phyloP scores from a whole-genome alignment of 108 stramenopile species.

The Nannochloropsis granulata region DNA sequence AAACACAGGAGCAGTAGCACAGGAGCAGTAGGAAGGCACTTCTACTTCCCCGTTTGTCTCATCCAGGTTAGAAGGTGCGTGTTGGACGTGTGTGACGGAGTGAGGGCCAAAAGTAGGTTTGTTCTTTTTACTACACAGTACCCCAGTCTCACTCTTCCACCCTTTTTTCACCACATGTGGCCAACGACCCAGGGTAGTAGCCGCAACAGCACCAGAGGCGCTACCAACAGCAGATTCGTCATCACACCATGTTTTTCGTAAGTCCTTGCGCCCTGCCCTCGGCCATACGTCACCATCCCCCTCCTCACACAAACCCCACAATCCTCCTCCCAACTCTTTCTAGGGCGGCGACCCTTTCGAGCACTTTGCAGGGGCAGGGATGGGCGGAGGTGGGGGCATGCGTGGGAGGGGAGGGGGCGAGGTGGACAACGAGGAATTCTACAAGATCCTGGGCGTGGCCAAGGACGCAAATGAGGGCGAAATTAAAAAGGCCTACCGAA shows the following conservation, averaged over 20 bases:
- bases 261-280: background rate
- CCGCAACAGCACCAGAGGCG: too few species aligned
- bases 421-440: conserved; percentile 35
- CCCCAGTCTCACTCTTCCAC: too few species aligned
- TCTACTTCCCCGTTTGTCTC: too few species aligned
- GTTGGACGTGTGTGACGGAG: too few species aligned
- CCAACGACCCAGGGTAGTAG: too few species aligned
- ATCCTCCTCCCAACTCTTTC: background rate
- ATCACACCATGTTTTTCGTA: background rate
- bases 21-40: too few species aligned
- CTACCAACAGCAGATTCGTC: too few species aligned
- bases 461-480: conserved; percentile 36
- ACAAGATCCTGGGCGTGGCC: conserved; percentile 39
- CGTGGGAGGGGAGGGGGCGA: conserved; percentile 9
- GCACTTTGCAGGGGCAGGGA: background rate
- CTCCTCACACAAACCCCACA: background rate
- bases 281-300: background rate
- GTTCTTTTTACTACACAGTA: too few species aligned
- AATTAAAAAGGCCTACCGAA: conserved; percentile 46
- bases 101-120: too few species aligned
- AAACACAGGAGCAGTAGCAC: too few species aligned
- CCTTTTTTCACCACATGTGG: too few species aligned
- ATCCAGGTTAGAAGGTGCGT: too few species aligned
- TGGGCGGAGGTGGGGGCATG: background rate
- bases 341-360: background rate